These are phyloP conservation scores for Tagetes erecta DNA, from an alignment of 129 eudicot species.

Conservation along the genomic window DNA sequence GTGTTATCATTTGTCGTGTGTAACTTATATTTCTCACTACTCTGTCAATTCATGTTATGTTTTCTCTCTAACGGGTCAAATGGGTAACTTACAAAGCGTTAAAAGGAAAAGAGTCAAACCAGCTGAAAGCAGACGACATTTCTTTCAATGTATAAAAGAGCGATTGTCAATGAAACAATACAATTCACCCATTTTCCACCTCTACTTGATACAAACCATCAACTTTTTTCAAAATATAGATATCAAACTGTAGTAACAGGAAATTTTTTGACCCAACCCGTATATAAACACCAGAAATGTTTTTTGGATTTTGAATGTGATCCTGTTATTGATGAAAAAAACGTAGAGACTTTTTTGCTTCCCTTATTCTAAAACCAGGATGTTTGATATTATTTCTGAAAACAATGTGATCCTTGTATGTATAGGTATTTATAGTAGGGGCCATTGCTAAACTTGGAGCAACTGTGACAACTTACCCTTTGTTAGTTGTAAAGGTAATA, in stretches of 20 bases:
- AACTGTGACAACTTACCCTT: conserved; percentile 82
- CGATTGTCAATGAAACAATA: too few relatives aligned
- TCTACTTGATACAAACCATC: neutral
- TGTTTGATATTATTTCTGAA: conserved; percentile 6
- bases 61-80: neutral
- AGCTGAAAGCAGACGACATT: neutral
- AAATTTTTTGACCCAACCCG: neutral
- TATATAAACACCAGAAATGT: neutral
- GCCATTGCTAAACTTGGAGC: conserved; percentile 98
- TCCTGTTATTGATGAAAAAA: neutral
- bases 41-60: neutral
- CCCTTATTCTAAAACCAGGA: conserved; percentile 8
- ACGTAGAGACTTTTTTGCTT: neutral
- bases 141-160: neutral
- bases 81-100: neutral
- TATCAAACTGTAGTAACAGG: too few relatives aligned
- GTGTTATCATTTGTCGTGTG: neutral
- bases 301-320: conserved; percentile 17
- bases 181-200: neutral
- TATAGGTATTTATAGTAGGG: conserved; percentile 75
- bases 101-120: conserved; percentile 11
- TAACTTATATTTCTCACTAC: neutral
- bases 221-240: too few relatives aligned
- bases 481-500: conserved; percentile 91
- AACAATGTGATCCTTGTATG: conserved; percentile 5